Conservation (phyloP, 805 yeast genomes). For the Zygosaccharomyces gambellarensis region DNA sequence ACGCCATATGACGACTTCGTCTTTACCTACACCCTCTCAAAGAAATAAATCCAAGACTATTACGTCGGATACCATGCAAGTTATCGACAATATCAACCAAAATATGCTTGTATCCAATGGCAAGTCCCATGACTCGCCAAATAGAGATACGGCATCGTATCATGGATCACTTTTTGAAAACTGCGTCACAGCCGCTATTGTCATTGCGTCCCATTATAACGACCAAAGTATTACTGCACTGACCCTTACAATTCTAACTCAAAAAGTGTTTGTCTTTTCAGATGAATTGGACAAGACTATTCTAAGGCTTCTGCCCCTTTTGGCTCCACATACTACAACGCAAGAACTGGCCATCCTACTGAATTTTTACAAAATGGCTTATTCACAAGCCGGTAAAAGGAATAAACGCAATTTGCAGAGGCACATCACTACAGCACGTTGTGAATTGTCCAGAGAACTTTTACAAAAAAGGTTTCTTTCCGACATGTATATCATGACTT, state of each 20-base stretch:
- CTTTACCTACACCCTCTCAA: conserved; percentile 8
- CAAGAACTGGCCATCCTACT: conserved; percentile 64
- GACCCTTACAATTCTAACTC: conserved; percentile 76
- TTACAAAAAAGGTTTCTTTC: conserved; percentile 24
- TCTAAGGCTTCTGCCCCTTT: conserved; percentile 55
- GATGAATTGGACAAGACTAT: conserved; percentile 51
- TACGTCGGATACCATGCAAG: conserved; percentile 20
- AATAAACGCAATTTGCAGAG: conserved; percentile 37
- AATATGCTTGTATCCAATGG: conserved; percentile 6
- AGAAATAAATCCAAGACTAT: conserved; percentile 11
- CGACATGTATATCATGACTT: conserved; percentile 50
- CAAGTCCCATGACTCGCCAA: conserved; percentile 13
- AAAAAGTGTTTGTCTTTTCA: conserved; percentile 53
- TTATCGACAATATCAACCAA: conserved; percentile 9
- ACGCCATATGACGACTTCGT: conserved; percentile 30
- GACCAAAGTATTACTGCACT: conserved; percentile 72
- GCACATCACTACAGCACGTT: conserved; percentile 49
- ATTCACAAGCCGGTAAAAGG: conserved; percentile 41
- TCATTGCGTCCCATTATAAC: conserved; percentile 59
- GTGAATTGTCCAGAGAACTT: conserved; percentile 38
- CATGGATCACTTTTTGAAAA: conserved; percentile 47
- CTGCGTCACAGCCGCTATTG: conserved; percentile 62
- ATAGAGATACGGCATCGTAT: conserved; percentile 10
- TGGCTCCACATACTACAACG: conserved; percentile 57
- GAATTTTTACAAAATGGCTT: conserved; percentile 50